These are phyloP conservation scores for Fomitopsis schrenkii DNA, from an alignment of 1,284 basidiomycete species.

Conservation along the genomic window DNA sequence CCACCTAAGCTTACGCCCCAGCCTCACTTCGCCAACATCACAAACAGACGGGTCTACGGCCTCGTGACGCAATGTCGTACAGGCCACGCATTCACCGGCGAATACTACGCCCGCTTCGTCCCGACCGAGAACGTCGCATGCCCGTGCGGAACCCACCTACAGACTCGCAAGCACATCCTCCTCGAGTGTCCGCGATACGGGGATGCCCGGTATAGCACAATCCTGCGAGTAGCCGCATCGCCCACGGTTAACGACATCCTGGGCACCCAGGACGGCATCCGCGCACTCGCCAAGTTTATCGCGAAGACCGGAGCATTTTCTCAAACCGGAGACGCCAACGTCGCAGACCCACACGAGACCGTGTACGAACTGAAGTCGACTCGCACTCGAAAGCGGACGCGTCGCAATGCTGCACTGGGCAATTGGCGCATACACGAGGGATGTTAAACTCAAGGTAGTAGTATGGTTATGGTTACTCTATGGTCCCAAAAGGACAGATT, in stretches of 20 bases:
- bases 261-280: conserved; percentile 5
- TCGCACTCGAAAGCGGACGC: background rate
- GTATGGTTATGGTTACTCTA: no score
- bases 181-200: conserved; percentile 21
- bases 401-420: background rate
- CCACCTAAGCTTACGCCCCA: conserved; percentile 19
- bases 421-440: background rate
- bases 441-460: background rate
- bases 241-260: background rate
- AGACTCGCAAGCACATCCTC: conserved; percentile 28
- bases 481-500: no score
- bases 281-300: conserved; percentile 22
- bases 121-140: conserved; percentile 20
- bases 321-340: conserved; percentile 10
- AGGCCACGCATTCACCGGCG: conserved; percentile 25
- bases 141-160: conserved; percentile 22
- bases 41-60: conserved; percentile 13
- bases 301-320: conserved; percentile 23
- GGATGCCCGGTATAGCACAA: background rate
- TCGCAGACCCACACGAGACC: background rate
- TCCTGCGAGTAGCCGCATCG: background rate
- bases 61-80: conserved; percentile 23
- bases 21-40: conserved; percentile 11
- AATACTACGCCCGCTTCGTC: conserved; percentile 25
- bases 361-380: background rate